phyloP scores from a whole-genome alignment of 2,329 filamentous ascomycete genomes.

The Penicillium nordicum region DNA sequence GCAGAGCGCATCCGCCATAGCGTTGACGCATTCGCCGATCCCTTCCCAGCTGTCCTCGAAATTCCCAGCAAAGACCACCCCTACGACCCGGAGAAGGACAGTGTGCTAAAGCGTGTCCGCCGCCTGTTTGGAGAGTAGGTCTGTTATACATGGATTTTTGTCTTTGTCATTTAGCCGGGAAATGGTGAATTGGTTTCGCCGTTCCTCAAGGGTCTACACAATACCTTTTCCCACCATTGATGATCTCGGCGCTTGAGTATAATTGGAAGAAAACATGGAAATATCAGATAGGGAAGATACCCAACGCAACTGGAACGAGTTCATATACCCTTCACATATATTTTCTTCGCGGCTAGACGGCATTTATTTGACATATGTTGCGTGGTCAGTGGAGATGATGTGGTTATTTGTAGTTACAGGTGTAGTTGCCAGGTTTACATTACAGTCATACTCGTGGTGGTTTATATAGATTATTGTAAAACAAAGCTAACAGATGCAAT shows the following conservation, averaged over 20 bases:
- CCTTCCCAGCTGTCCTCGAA: slow-evolving; percentile 93
- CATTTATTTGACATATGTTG: not conserved
- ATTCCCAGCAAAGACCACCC: slow-evolving; percentile 99
- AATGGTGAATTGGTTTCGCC: not conserved
- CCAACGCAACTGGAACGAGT: slow-evolving; percentile 15
- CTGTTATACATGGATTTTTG: not conserved
- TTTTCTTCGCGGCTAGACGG: not conserved
- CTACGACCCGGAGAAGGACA: slow-evolving; percentile 98
- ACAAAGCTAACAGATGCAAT: not conserved
- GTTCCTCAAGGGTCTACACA: slow-evolving; percentile 1
- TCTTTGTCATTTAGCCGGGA: slow-evolving; percentile 6
- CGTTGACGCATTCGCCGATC: slow-evolving; percentile 87
- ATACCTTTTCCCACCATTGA: slow-evolving; percentile 2
- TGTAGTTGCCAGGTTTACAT: slow-evolving; percentile 1
- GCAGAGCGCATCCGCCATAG: slow-evolving; percentile 89
- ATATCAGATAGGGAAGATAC: slow-evolving; percentile 24
- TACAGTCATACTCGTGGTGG: not conserved
- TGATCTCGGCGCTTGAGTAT: slow-evolving; percentile 5
- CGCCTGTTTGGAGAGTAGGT: slow-evolving; percentile 61
- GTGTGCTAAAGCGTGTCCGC: slow-evolving; percentile 82
- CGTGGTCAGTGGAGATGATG: not conserved
- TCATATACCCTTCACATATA: slow-evolving; percentile 13
- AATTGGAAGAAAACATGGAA: slow-evolving; percentile 10
- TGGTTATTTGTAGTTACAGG: not conserved
- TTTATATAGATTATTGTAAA: not conserved